A percentile compares a stretch with the other conserved stretches of the same genome.
These are phyloP conservation scores for Starmerella asiatica DNA, from an alignment of 805 yeast genomes.

Conservation along the genomic window DNA sequence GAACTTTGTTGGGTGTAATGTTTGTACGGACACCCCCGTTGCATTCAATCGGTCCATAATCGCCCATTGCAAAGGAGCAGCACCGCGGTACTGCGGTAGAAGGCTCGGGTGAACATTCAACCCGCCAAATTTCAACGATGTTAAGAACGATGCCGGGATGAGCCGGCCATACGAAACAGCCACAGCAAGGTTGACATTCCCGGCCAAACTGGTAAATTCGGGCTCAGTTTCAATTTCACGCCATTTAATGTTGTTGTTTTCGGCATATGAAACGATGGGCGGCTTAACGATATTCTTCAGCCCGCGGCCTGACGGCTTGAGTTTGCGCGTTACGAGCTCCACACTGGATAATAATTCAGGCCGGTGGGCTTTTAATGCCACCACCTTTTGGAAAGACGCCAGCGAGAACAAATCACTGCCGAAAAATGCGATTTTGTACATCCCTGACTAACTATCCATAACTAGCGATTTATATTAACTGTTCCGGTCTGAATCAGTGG, in stretches of 20 bases:
- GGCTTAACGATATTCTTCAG: constrained; percentile 13
- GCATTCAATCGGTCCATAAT: constrained; percentile 44
- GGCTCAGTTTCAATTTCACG: constrained; percentile 11
- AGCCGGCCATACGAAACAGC: constrained; percentile 85
- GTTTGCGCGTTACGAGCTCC: constrained; percentile 13
- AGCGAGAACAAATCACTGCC: constrained; percentile 22
- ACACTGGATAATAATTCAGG: constrained; percentile 8
- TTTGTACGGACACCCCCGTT: constrained; percentile 84
- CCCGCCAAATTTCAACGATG: constrained; percentile 45
- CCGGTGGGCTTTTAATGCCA: constrained; percentile 1
- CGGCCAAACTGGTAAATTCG: constrained; percentile 11
- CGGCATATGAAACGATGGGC: constrained; percentile 17
- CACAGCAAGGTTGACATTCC: constrained; percentile 42
- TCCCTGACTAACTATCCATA: too few relatives aligned
- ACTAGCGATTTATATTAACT: too few relatives aligned
- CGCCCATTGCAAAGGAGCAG: constrained; percentile 79
- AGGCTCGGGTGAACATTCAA: constrained; percentile 87
- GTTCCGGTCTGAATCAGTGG: too few relatives aligned
- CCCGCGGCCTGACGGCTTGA: constrained; percentile 21
- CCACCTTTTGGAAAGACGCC: constrained; percentile 11
- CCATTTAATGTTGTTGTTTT: constrained; percentile 8
- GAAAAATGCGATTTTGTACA: constrained; percentile 18
- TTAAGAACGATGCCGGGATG: constrained; percentile 52
- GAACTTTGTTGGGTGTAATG: constrained; percentile 74
- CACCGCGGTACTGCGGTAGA: constrained; percentile 67